Evolutionary conservation across 2,329 filamentous ascomycete species (phyloP).

Genomic region (Cladophialophora psammophila): DNA sequence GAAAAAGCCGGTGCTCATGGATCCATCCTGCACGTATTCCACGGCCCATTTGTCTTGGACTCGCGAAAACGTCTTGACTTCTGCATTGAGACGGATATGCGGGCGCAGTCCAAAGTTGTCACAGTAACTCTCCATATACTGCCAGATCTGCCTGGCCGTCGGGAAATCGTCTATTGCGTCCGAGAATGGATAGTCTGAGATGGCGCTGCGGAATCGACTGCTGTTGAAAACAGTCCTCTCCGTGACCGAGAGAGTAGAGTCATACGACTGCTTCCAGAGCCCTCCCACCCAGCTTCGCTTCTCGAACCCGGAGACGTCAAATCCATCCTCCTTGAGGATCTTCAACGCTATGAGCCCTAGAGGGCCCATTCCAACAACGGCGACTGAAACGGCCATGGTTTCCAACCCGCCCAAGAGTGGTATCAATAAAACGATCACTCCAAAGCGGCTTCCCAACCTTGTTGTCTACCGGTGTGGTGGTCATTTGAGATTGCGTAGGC

Average conservation of each 20-base stretch:
- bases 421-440: neutral
- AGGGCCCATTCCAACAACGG: conserved; percentile 28
- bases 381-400: conserved; percentile 26
- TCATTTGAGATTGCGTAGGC: neutral
- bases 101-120: conserved; percentile 49
- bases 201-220: conserved; percentile 51
- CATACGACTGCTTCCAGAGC: conserved; percentile 53
- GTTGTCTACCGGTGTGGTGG: neutral
- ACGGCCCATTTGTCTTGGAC: conserved; percentile 47
- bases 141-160: conserved; percentile 44
- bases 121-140: conserved; percentile 54
- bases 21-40: conserved; percentile 42
- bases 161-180: conserved; percentile 46
- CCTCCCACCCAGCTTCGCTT: conserved; percentile 52
- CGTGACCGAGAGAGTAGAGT: conserved; percentile 46
- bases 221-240: conserved; percentile 47
- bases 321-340: conserved; percentile 54
- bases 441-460: neutral
- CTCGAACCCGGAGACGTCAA: conserved; percentile 52
- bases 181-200: conserved; percentile 54
- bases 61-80: conserved; percentile 44
- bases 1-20: conserved; percentile 42
- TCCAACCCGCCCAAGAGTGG: neutral
- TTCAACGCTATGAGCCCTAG: conserved; percentile 44
- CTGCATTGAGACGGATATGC: conserved; percentile 47